Base-by-base conservation (phyloP, 2,329 filamentous ascomycete species). In the Cordyceps tenuipes region DNA sequence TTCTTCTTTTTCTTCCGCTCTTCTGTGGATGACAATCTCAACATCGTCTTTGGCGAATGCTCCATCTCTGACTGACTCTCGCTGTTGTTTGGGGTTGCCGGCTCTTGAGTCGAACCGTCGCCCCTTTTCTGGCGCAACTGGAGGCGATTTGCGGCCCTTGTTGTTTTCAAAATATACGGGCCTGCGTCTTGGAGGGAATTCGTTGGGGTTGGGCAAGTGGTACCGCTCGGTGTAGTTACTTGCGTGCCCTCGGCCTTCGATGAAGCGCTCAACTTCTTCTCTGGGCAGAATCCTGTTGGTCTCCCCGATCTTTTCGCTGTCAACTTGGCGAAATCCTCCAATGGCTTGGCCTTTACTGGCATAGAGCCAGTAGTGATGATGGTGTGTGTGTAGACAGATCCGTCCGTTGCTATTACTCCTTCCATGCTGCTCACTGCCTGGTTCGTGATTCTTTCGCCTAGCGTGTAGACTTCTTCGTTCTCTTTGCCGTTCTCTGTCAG, bases 351-450 rank as follows among this genome's bases (percentile, higher is more conserved):
- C 61, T 68, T 43, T 46, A 29, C 7, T 19, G 23, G 76, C 72
- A 60, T 73, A 72, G 63, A 78, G 63, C 82, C 82, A 84, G 74
- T 84, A 85, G 72, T 85, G 82, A 69, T 85, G 82, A 66, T 85
- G 81, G 66, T 85, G 82, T 64, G 78, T 82, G 68, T 85, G 82
- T 61, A 83, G 64, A 65, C 82, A 83, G 64, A 80, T 66, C 63
- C 66, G 43, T 21, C 63, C 65, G 54, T 64, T 58, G 61, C 62
- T 55, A 67, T 59, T 54, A 64, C 58, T 59, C 57, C 58, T 51
- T 63, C 69, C 55, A 53, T 64, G 23, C 15, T 13, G 17, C 46
- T 41, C 13, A 12, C 6, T 39, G 26, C 43, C n/a, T 26, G 43
- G 26, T 47, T 51, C 29, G 13, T n/a, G 39, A 26, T 34, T 21